These are phyloP conservation scores for Chalciporus sphaerocephalus DNA, from an alignment of 768 basidiomycete genomes.

Conservation along the genomic window DNA sequence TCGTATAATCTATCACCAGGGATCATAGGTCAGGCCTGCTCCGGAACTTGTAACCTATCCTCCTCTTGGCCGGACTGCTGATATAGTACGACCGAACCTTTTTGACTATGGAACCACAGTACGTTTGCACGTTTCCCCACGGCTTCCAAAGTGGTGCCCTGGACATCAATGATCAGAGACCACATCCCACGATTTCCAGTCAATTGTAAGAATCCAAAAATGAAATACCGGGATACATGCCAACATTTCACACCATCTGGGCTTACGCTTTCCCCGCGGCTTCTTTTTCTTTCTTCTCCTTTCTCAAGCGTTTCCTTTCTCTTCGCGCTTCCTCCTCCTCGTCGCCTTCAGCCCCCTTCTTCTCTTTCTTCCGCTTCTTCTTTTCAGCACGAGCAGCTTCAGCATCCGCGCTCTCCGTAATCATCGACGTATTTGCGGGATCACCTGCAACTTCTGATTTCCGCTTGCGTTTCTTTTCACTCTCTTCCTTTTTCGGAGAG, in stretches of 20 bases:
- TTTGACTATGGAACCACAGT: no score
- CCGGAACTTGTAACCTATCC: no score
- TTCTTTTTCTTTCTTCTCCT: slow-evolving; percentile 59
- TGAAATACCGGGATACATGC: neutral
- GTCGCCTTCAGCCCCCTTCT: slow-evolving; percentile 41
- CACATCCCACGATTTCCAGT: neutral
- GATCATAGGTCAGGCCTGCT: no score
- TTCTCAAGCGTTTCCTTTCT: slow-evolving; percentile 63
- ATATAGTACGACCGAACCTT: no score
- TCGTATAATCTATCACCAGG: no score
- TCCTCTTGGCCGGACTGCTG: no score
- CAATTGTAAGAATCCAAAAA: neutral
- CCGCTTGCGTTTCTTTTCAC: slow-evolving; percentile 85
- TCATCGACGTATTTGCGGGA: slow-evolving; percentile 42
- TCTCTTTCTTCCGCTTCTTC: slow-evolving; percentile 60
- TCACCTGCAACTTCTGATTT: slow-evolving; percentile 55
- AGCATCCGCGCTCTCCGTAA: slow-evolving; percentile 33
- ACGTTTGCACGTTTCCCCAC: no score
- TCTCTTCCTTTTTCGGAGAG: slow-evolving; percentile 44
- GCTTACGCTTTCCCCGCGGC: slow-evolving; percentile 30
- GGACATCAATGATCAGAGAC: neutral
- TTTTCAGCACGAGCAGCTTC: slow-evolving; percentile 52
- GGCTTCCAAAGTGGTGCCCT: neutral
- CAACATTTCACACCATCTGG: neutral
- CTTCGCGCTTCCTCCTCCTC: slow-evolving; percentile 57